These are phyloP conservation scores for Ustilago nuda DNA, from an alignment of 1,284 basidiomycete genomes.

Conservation along the genomic window DNA sequence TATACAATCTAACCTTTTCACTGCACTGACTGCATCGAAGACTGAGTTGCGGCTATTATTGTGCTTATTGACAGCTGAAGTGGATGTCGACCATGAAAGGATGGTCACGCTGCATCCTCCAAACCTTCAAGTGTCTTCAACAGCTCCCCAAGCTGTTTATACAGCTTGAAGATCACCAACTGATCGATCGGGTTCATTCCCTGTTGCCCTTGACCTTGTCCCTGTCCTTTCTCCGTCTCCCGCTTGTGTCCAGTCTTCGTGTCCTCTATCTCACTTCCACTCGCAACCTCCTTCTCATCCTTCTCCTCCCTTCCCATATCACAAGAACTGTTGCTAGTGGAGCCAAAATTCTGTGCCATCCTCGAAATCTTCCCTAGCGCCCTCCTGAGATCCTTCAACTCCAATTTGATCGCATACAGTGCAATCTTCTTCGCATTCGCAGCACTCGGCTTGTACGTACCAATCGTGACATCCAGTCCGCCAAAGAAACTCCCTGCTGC, in stretches of 20 bases:
- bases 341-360: slow-evolving; percentile 44
- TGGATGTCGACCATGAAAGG: neutral
- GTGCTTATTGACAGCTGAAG: too few species aligned
- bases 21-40: neutral
- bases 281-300: neutral
- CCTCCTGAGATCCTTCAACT: slow-evolving; percentile 61
- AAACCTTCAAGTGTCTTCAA: slow-evolving; percentile 63
- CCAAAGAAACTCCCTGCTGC: slow-evolving; percentile 29
- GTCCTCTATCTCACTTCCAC: neutral
- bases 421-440: slow-evolving; percentile 65
- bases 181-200: slow-evolving; percentile 65
- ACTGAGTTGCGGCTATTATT: neutral
- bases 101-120: slow-evolving; percentile 35
- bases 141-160: slow-evolving; percentile 61
- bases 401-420: slow-evolving; percentile 67
- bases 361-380: slow-evolving; percentile 61
- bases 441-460: slow-evolving; percentile 55
- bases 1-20: neutral
- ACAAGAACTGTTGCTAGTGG: neutral
- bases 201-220: neutral
- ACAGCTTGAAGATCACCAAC: slow-evolving; percentile 63
- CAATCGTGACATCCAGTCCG: slow-evolving; percentile 62
- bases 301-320: neutral
- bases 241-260: neutral
- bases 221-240: slow-evolving; percentile 6